Conservation (phyloP, 208 protist species). For the Trypanosoma avium region DNA sequence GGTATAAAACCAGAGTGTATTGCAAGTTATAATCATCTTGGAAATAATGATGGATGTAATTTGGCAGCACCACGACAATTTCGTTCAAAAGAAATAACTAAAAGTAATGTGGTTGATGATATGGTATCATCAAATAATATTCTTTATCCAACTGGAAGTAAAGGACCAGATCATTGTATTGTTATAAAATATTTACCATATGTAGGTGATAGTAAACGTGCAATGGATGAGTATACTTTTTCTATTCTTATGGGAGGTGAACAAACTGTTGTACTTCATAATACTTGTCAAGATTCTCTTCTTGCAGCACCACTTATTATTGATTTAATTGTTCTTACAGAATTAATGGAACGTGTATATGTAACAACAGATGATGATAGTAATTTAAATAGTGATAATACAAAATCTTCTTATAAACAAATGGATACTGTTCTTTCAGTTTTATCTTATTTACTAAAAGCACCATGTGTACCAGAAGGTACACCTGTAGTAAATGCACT, state of each 20-base stretch:
- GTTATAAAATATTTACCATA: conserved; percentile 99
- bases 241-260: conserved; percentile 98
- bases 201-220: conserved; percentile 97
- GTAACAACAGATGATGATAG: conserved; percentile 31
- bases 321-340: conserved; percentile 96
- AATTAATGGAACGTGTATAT: conserved; percentile 94
- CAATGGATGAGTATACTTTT: conserved; percentile 98
- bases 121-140: conserved; percentile 97
- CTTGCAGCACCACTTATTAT: conserved; percentile 98
- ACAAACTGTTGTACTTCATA: conserved; percentile 96
- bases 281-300: conserved; percentile 99
- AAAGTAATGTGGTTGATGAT: conserved; percentile 99
- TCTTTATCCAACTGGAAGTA: conserved; percentile 88
- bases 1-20: conserved; percentile 89
- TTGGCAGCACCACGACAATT: conserved; percentile 95
- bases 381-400: not conserved
- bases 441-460: conserved; percentile 97
- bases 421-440: conserved; percentile 95
- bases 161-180: conserved; percentile 97
- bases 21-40: conserved; percentile 95
- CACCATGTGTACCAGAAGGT: conserved; percentile 91
- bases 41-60: conserved; percentile 99
- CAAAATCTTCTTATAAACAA: conserved; percentile 49
- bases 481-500: conserved; percentile 98
- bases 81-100: conserved; percentile 99